Evolutionary conservation across 2,329 filamentous ascomycete genomes (phyloP).

Genomic region (Penicillium sp.): DNA sequence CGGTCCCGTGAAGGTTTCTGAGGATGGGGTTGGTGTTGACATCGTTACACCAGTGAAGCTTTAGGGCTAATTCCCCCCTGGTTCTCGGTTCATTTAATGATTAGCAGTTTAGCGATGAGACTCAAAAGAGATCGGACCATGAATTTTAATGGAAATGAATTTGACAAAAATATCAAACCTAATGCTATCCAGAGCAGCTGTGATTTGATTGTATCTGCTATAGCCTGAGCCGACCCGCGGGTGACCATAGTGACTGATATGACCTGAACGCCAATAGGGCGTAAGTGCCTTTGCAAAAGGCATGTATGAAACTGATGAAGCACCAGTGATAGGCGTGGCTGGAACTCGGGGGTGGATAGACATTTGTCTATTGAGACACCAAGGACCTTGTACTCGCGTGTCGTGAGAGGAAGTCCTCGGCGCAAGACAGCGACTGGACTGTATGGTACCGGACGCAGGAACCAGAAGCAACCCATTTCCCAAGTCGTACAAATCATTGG

Average conservation of each 20-base stretch:
- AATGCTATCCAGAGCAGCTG: background rate
- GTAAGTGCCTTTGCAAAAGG: background rate
- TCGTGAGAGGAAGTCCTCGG: background rate
- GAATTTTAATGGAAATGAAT: background rate
- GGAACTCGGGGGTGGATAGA: background rate
- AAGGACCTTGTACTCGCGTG: background rate
- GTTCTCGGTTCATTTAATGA: background rate
- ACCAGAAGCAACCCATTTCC: background rate
- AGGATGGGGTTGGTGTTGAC: conserved; percentile 20
- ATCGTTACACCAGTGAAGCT: conserved; percentile 19
- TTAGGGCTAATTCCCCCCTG: background rate
- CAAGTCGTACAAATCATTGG: too few relatives aligned
- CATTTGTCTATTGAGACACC: background rate
- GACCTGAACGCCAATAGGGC: background rate
- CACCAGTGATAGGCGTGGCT: background rate
- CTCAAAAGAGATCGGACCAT: background rate
- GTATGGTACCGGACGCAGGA: background rate
- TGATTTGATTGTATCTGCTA: conserved; percentile 1
- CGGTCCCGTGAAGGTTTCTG: conserved; percentile 14
- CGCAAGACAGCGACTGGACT: background rate
- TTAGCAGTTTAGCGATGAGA: conserved; percentile 1
- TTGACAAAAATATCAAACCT: background rate
- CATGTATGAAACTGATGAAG: background rate
- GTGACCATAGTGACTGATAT: background rate
- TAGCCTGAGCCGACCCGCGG: conserved; percentile 6